Conservation (phyloP, 352 stramenopile genomes). For the Phytophthora capsici region DNA sequence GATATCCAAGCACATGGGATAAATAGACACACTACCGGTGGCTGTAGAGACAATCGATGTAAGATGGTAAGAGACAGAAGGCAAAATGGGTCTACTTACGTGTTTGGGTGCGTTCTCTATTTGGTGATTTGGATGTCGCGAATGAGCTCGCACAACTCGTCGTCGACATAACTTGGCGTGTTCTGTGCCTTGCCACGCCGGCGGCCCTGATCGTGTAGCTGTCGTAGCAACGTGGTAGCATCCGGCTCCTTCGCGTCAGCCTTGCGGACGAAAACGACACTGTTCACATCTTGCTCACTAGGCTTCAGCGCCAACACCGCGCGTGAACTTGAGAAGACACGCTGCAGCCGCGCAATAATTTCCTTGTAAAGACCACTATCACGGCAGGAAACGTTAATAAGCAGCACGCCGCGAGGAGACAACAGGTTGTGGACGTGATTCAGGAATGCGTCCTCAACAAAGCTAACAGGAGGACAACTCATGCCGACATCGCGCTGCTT, state of each 20-base stretch:
- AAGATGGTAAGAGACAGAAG: conserved; percentile 8
- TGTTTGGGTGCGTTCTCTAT: conserved; percentile 28
- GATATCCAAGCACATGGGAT: conserved; percentile 63
- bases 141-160: conserved; percentile 61
- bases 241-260: conserved; percentile 32
- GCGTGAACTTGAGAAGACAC: conserved; percentile 37
- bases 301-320: conserved; percentile 43
- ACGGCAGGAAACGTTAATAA: conserved; percentile 74
- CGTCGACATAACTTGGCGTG: conserved; percentile 44
- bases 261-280: conserved; percentile 64
- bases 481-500: conserved; percentile 74
- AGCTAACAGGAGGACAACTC: conserved; percentile 69
- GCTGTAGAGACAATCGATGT: conserved; percentile 1
- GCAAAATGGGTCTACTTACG: conserved; percentile 28
- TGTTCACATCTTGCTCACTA: conserved; percentile 68
- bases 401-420: conserved; percentile 46
- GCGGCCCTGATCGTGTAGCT: conserved; percentile 43
- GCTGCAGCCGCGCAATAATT: conserved; percentile 50
- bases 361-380: conserved; percentile 54
- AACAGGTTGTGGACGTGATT: conserved; percentile 43
- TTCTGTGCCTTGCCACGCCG: conserved; percentile 38
- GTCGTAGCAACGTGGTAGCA: conserved; percentile 40
- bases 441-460: conserved; percentile 61
- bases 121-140: conserved; percentile 55
- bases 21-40: conserved; percentile 23